Base-by-base conservation (phyloP, 352 stramenopile genomes). In the Globisporangium cederbergense region DNA sequence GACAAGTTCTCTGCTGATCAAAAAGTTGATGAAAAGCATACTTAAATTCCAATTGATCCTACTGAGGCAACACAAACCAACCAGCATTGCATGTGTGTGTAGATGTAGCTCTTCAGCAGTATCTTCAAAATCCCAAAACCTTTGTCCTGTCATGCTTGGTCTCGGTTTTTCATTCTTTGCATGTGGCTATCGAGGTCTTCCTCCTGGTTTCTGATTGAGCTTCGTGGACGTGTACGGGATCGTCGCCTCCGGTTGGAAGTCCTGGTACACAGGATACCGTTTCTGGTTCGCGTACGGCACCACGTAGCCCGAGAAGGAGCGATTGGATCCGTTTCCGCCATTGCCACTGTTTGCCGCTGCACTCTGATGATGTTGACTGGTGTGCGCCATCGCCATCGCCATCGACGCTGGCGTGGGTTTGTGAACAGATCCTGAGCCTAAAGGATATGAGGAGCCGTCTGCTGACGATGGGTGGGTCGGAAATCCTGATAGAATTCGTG, bases 1-100 rank as follows among this genome's bases (percentile, higher is more conserved):
- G 83, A 90, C 57, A 58, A 75, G 75, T 88, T 86, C 72, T 89
- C 77, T 80, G 59, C 78, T 88, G 77, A 86, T 79, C 66, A 81
- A 62, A 59, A 74, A 18, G 49, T 72, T 89, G 80, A 87, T 86
- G 80, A 89, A 89, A 89, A 77, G 57, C 52, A 22, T 49, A 49
- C 71, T 75, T 78, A 76, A 81, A 86, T 91, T 91, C 81, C 83
- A 91, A 91, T 91, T 91, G 83, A 91, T 91, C 83, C 83, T 91
- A 87, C 83, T 90, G 83, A 91, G 81, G 81, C 65, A 57, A 71
- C 62, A 68, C 56, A 65, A 30, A 67, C 65, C 70, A 69, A 69
- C 47, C 49, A 62, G n/a, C 38, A 32, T 4, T 11, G 11, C 40
- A 16, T 58, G 32, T 57, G 51, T 30, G 36, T 28, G 51, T 25